phyloP scores from a whole-genome alignment of 768 basidiomycete genomes.

The Suillus plorans region DNA sequence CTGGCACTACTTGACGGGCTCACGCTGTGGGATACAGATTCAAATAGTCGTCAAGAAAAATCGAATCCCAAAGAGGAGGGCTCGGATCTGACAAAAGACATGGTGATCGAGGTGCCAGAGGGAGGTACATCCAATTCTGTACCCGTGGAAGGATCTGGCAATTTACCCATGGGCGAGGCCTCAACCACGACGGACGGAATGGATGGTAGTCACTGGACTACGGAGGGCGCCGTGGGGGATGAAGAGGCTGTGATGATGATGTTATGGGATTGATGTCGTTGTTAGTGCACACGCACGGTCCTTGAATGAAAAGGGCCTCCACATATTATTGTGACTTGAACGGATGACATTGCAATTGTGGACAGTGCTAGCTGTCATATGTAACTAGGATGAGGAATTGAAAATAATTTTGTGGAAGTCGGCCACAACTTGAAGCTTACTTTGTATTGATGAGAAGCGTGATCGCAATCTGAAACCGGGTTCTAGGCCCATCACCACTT shows the following conservation, averaged over 20 bases:
- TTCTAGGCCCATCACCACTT: slow-evolving; percentile 2
- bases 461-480: slow-evolving; percentile 8
- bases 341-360: background rate
- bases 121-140: background rate
- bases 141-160: background rate
- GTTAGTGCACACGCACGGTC: background rate
- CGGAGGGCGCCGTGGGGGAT: slow-evolving; percentile 12
- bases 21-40: slow-evolving; percentile 42
- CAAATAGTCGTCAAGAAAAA: background rate
- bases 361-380: background rate
- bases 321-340: background rate
- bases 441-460: slow-evolving; percentile 7
- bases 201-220: background rate
- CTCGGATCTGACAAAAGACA: background rate
- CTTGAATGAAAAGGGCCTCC: background rate
- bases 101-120: background rate
- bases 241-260: slow-evolving; percentile 24
- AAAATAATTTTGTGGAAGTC: background rate
- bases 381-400: background rate
- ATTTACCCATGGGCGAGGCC: background rate
- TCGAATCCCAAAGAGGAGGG: slow-evolving; percentile 5
- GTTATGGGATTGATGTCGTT: slow-evolving; percentile 12
- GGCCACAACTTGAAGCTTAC: background rate
- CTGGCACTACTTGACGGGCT: slow-evolving; percentile 47
- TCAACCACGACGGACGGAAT: slow-evolving; percentile 1